Conservation (phyloP, 345 rosid genomes). For the Erodium maritimum region DNA sequence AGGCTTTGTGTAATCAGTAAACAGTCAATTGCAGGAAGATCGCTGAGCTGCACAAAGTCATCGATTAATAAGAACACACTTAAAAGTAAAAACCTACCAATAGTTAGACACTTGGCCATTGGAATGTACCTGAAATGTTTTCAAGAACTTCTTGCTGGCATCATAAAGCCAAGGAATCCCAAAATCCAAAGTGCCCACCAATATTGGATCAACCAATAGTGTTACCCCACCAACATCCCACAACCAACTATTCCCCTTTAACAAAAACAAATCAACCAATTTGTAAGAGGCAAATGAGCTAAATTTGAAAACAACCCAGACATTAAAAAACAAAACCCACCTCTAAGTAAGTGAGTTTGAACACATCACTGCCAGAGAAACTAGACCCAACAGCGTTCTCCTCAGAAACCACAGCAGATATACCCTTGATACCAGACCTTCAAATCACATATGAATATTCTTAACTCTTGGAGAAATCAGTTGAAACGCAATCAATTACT, state of each 20-base stretch:
- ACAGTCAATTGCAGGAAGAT: conserved; percentile 67
- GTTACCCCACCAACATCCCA: conserved; percentile 70
- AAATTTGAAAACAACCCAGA: conserved; percentile 2
- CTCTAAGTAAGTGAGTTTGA: conserved; percentile 79
- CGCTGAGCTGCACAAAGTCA: conserved; percentile 54
- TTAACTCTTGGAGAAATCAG: neutral
- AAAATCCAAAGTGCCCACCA: conserved; percentile 87
- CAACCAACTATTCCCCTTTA: conserved; percentile 81
- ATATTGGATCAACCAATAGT: conserved; percentile 70
- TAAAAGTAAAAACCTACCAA: neutral
- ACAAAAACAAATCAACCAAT: neutral
- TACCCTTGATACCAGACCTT: conserved; percentile 17
- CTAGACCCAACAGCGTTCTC: conserved; percentile 40
- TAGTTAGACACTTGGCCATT: neutral
- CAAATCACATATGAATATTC: conserved; percentile 1
- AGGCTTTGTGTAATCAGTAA: conserved; percentile 89
- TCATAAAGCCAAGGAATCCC: conserved; percentile 91
- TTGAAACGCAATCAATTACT: neutral
- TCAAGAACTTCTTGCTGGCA: conserved; percentile 68
- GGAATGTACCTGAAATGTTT: conserved; percentile 45
- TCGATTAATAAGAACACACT: conserved; percentile 6
- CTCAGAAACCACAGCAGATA: conserved; percentile 57
- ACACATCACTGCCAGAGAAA: conserved; percentile 32
- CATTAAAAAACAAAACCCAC: conserved; percentile 17
- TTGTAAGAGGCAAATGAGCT: neutral